Percentiles rank a stretch among this genome's conserved stretches.
phyloP scores from a whole-genome alignment of 768 basidiomycete species.

The Boletus vermiculosoides region DNA sequence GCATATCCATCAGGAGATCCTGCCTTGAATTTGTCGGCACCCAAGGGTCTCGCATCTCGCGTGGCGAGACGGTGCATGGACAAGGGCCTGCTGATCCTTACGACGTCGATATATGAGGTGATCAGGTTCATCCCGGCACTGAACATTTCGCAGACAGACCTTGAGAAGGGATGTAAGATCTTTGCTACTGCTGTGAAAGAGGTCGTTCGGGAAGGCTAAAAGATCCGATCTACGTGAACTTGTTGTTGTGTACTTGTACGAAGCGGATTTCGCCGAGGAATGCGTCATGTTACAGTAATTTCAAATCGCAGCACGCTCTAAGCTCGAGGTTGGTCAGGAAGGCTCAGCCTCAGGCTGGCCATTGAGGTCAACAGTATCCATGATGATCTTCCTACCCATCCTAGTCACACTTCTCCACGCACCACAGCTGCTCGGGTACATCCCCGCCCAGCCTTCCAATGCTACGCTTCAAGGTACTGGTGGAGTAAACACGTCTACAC shows the following conservation, averaged over 20 bases:
- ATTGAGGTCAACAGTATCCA: constrained; percentile 10
- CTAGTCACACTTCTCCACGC: constrained; percentile 5
- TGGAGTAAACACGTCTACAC: constrained; percentile 46
- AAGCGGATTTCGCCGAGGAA: constrained; percentile 7
- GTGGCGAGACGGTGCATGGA: constrained; percentile 81
- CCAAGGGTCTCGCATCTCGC: constrained; percentile 59
- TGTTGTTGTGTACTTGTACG: background rate
- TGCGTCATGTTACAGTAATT: background rate
- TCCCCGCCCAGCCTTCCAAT: constrained; percentile 75
- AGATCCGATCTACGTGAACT: no score
- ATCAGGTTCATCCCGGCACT: constrained; percentile 92
- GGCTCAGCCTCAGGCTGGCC: background rate
- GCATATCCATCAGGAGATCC: constrained; percentile 53
- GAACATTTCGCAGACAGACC: constrained; percentile 73
- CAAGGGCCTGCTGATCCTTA: constrained; percentile 82
- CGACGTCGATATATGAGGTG: constrained; percentile 86
- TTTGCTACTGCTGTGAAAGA: constrained; percentile 72
- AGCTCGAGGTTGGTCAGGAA: constrained; percentile 4
- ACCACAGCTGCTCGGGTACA: constrained; percentile 45
- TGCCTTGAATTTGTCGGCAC: constrained; percentile 35
- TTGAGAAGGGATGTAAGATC: constrained; percentile 63
- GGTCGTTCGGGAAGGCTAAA: constrained; percentile 47
- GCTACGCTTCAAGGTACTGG: constrained; percentile 51
- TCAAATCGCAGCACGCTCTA: background rate
- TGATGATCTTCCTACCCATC: constrained; percentile 7